Conservation (phyloP, 2,329 filamentous ascomycete genomes). For the Arachnomyces sp. region DNA sequence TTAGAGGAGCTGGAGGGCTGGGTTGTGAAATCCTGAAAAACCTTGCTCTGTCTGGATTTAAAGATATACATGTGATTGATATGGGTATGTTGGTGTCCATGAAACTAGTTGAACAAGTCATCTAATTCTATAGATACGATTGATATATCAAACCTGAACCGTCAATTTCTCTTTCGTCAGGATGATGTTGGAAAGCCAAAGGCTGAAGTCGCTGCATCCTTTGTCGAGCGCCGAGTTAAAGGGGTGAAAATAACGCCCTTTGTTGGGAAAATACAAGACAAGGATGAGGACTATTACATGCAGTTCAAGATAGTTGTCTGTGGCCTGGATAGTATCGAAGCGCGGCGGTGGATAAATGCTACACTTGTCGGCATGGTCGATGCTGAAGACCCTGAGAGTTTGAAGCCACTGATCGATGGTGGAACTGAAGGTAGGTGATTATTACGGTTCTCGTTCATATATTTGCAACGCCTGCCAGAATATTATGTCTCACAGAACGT, state of each 20-base stretch:
- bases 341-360: slow-evolving; percentile 96
- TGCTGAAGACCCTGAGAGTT: slow-evolving; percentile 67
- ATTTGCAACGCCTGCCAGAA: not conserved
- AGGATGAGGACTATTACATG: slow-evolving; percentile 93
- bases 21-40: slow-evolving; percentile 98
- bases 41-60: slow-evolving; percentile 89
- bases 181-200: slow-evolving; percentile 89
- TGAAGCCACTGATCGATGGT: slow-evolving; percentile 93
- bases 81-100: slow-evolving; percentile 61
- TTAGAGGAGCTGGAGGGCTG: slow-evolving; percentile 81
- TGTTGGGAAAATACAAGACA: slow-evolving; percentile 93
- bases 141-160: slow-evolving; percentile 95
- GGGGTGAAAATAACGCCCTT: slow-evolving; percentile 90
- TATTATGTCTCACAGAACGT: slow-evolving; percentile 11
- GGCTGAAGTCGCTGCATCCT: slow-evolving; percentile 83
- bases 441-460: not conserved
- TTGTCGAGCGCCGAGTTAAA: slow-evolving; percentile 82
- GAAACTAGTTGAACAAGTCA: not conserved
- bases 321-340: slow-evolving; percentile 93
- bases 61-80: slow-evolving; percentile 96
- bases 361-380: slow-evolving; percentile 88
- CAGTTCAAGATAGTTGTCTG: slow-evolving; percentile 92
- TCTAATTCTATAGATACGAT: slow-evolving; percentile 65
- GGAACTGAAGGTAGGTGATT: slow-evolving; percentile 68
- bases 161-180: slow-evolving; percentile 91